Percentiles rank a stretch among this genome's conserved stretches.
Conservation (phyloP, 306 rosid genomes). For the Quercus robur region DNA sequence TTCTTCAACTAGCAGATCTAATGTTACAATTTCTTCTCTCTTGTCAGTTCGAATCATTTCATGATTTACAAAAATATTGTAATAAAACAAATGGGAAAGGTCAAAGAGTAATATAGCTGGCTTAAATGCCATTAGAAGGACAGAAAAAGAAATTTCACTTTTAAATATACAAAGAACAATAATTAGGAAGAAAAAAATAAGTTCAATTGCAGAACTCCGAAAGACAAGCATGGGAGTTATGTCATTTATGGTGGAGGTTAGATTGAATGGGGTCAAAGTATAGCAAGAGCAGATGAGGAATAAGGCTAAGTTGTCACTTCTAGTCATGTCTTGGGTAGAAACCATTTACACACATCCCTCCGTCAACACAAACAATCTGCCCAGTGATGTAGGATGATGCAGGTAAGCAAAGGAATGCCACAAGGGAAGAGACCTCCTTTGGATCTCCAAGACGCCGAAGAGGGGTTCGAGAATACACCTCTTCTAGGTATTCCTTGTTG, state of each 20-base stretch:
- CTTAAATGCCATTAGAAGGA: neutral
- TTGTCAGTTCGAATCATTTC: neutral
- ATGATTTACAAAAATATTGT: neutral
- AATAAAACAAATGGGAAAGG: neutral
- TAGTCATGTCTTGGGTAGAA: conserved; percentile 41
- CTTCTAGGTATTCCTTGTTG: conserved; percentile 54
- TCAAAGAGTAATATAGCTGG: neutral
- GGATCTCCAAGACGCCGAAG: conserved; percentile 69
- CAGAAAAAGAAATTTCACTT: neutral
- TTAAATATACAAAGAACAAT: neutral
- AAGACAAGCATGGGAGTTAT: neutral
- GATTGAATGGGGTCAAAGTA: neutral
- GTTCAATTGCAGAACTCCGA: neutral
- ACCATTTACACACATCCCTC: conserved; percentile 73
- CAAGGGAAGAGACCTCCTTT: conserved; percentile 60
- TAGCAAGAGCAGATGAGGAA: neutral
- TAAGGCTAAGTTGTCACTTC: conserved; percentile 8
- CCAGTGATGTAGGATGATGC: conserved; percentile 79
- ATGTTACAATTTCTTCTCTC: neutral
- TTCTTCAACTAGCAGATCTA: neutral
- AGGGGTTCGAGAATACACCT: conserved; percentile 71
- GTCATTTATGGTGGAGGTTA: neutral
- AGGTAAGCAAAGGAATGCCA: conserved; percentile 77
- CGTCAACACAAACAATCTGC: conserved; percentile 71
- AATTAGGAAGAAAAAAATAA: neutral